Percentiles rank a stretch among this genome's conserved stretches.
Conservation (phyloP, 2,329 filamentous ascomycete species). For the Fusarium torulosum region DNA sequence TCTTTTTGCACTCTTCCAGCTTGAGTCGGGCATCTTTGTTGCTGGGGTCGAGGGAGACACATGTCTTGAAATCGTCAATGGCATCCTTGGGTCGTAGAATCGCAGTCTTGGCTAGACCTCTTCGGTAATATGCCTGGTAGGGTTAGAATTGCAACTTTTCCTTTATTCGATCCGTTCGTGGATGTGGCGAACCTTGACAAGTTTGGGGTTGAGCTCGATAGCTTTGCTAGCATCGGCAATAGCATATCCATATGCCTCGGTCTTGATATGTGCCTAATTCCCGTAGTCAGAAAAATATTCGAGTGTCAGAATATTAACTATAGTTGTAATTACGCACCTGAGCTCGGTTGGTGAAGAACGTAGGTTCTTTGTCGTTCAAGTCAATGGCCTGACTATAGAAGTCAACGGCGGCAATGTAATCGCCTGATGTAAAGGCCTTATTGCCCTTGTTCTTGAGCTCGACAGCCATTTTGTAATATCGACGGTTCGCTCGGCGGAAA, state of each 20-base stretch:
- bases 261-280: constrained; percentile 87
- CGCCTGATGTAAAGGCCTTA: constrained; percentile 87
- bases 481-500: constrained; percentile 22
- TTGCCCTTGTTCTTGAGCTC: constrained; percentile 95
- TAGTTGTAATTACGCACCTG: constrained; percentile 72
- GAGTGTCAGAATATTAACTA: constrained; percentile 30
- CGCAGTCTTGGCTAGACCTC: constrained; percentile 90
- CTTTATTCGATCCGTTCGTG: background rate
- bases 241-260: constrained; percentile 94
- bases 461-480: constrained; percentile 73
- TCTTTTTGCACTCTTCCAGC: constrained; percentile 92
- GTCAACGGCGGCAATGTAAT: constrained; percentile 86
- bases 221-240: constrained; percentile 92
- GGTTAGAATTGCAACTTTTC: constrained; percentile 16
- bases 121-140: constrained; percentile 87
- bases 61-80: constrained; percentile 90
- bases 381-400: constrained; percentile 91
- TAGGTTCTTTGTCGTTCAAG: constrained; percentile 83
- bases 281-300: constrained; percentile 45
- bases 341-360: constrained; percentile 94
- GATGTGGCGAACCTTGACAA: constrained; percentile 78
- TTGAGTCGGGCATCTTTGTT: constrained; percentile 95
- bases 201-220: constrained; percentile 86
- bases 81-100: constrained; percentile 91
- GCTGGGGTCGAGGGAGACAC: constrained; percentile 85